A percentile compares a stretch with the other conserved stretches of the same genome.
phyloP scores from a whole-genome alignment of 179 eudicot species.

The Patellifolia procumbens region DNA sequence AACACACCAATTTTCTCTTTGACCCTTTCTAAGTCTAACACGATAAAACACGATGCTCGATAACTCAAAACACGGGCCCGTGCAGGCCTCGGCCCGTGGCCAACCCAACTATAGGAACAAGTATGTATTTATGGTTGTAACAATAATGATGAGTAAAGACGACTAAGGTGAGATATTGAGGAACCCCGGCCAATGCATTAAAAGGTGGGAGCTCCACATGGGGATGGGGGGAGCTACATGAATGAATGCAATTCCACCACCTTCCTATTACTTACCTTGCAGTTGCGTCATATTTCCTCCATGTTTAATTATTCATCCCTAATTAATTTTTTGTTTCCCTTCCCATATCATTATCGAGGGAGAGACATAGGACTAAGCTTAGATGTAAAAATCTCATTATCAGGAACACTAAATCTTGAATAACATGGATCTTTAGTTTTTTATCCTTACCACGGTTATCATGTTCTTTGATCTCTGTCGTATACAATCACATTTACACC shows the following conservation, averaged over 20 bases:
- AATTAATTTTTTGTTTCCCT: background rate
- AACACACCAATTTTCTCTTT: too few species aligned
- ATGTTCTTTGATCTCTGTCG: conserved; percentile 14
- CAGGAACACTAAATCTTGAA: conserved; percentile 19
- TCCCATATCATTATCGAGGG: background rate
- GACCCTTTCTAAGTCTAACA: too few species aligned
- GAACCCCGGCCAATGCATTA: background rate
- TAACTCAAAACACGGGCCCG: too few species aligned
- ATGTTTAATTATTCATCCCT: background rate
- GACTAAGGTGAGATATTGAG: background rate
- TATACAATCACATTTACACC: background rate
- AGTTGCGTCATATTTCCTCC: conserved; percentile 19
- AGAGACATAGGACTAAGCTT: background rate
- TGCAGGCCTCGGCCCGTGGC: too few species aligned
- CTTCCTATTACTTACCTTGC: conserved; percentile 1
- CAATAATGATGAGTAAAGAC: background rate
- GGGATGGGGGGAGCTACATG: conserved; percentile 4
- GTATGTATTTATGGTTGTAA: background rate
- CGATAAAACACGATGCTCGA: too few species aligned
- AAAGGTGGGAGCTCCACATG: conserved; percentile 11
- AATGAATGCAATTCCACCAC: background rate
- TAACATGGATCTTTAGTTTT: conserved; percentile 19
- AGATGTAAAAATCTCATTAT: conserved; percentile 8
- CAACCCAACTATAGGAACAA: background rate
- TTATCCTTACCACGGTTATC: conserved; percentile 8